Evolutionary conservation across 345 rosid species (phyloP), one percentile per base, ranked within the genome.

Genomic region (Salix udensis): DNA sequence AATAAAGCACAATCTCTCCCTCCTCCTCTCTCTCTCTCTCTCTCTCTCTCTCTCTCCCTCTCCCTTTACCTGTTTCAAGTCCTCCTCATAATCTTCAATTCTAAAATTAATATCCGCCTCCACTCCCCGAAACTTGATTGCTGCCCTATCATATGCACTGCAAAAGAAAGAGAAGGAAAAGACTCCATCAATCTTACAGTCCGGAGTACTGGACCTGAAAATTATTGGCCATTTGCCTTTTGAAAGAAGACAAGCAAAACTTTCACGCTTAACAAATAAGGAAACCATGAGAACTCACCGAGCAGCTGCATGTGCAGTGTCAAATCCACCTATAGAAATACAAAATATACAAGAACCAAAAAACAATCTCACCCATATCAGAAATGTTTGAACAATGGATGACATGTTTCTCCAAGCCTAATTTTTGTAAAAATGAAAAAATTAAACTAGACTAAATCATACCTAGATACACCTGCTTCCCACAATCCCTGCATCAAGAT

Each of bases 251-350:
- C 36, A 39, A n/a, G 23, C 12, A 21, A 65, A 58, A 31, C 50
- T 68, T 73, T 64, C 52, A 74, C 65, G 37, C 40, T 53, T 55
- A 31, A 65, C 46, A 60, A 68, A 72, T 42, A 71, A 58, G 65
- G 53, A 55, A 31, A 53, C 68, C 72, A 70, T 23, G 71, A 58
- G 39, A 74, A 40, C 76, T 85, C 75, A 93, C 99, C 98, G 92
- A 77, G 99, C 99, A 84, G 99, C 99, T 68, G 97, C 93, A 87
- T 89, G 98, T 83, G 99, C 97, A 18, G 99, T 93, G 92, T 96
- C 99, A 80, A 96, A 96, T 84, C 99, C 99, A 87, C 99, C 99
- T 96, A 79, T 42, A 74, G 46, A 71, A 30, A 76, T 40, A 67
- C 70, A 72, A 39, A 48, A 42, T 40, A 70, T 3, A 50, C 62